Evolutionary conservation across 768 basidiomycete species (phyloP).

Genomic region (Rhizopogon rudus): DNA sequence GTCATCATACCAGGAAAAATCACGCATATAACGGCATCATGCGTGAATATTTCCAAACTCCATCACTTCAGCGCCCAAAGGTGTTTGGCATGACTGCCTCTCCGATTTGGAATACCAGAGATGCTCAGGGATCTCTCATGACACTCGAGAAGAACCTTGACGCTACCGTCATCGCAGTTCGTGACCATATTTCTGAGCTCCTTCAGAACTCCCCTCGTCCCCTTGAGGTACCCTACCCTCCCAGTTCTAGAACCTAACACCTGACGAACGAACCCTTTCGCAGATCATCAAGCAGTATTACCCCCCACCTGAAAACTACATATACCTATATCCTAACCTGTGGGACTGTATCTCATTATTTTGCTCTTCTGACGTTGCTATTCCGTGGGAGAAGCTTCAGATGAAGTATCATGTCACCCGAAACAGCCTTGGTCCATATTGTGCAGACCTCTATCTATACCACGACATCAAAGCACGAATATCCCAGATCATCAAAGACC

Average conservation of each 20-base stretch:
- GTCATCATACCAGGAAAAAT: constrained; percentile 52
- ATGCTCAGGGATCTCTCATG: constrained; percentile 57
- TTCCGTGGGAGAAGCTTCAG: constrained; percentile 58
- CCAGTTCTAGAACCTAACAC: not conserved
- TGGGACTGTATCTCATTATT: constrained; percentile 48
- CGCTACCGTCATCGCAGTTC: constrained; percentile 71
- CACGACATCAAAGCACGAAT: constrained; percentile 52
- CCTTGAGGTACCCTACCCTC: constrained; percentile 45
- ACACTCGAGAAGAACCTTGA: constrained; percentile 68
- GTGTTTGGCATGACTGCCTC: constrained; percentile 95
- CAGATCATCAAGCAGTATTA: constrained; percentile 58
- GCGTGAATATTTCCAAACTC: constrained; percentile 49
- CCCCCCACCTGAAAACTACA: constrained; percentile 44
- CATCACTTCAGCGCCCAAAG: constrained; percentile 51
- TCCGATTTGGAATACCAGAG: constrained; percentile 77
- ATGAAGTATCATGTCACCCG: constrained; percentile 58
- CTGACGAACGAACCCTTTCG: constrained; percentile 3
- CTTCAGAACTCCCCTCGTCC: constrained; percentile 57
- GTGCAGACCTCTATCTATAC: constrained; percentile 69
- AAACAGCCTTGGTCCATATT: constrained; percentile 65
- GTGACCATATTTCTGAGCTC: constrained; percentile 64
- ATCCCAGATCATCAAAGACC: constrained; percentile 31
- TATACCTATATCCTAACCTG: constrained; percentile 51
- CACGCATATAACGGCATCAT: constrained; percentile 57
- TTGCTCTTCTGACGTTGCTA: constrained; percentile 30